Percentiles rank a stretch among this genome's conserved stretches.
phyloP scores from a whole-genome alignment of 192 early-diverging fungal genomes.

The Kickxella alabastrina region DNA sequence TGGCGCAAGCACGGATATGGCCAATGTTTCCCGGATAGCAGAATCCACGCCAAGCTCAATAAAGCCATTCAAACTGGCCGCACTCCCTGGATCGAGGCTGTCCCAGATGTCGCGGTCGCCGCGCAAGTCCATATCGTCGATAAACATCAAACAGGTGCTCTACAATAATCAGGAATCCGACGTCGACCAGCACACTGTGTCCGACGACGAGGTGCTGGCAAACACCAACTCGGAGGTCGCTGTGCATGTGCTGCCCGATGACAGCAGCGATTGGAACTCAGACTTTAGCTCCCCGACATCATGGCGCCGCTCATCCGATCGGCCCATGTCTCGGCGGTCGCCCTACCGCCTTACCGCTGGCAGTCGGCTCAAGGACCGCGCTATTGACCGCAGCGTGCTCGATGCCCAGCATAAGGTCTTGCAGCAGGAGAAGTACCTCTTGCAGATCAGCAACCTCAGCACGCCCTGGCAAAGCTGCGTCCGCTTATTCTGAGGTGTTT shows the following conservation, averaged over 20 bases:
- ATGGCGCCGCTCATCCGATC: slow-evolving; percentile 44
- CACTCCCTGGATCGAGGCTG: slow-evolving; percentile 1
- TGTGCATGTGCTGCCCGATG: slow-evolving; percentile 43
- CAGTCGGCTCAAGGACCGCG: slow-evolving; percentile 46
- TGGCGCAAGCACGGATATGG: slow-evolving; percentile 1
- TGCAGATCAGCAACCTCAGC: slow-evolving; percentile 47
- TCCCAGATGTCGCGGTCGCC: background rate
- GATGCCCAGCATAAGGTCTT: slow-evolving; percentile 49
- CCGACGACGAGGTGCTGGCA: slow-evolving; percentile 36
- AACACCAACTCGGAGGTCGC: slow-evolving; percentile 23
- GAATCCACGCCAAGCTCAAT: background rate
- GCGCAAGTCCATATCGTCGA: slow-evolving; percentile 31
- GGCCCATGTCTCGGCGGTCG: slow-evolving; percentile 24
- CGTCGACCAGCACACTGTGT: slow-evolving; percentile 27
- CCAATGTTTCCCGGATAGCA: background rate
- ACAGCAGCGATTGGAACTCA: slow-evolving; percentile 54
- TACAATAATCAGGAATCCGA: slow-evolving; percentile 24
- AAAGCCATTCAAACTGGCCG: background rate
- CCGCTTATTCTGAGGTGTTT: slow-evolving; percentile 49
- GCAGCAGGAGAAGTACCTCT: slow-evolving; percentile 46
- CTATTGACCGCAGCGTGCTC: slow-evolving; percentile 47
- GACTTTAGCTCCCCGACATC: slow-evolving; percentile 54
- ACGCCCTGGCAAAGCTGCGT: slow-evolving; percentile 35
- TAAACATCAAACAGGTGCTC: slow-evolving; percentile 25
- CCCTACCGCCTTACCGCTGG: slow-evolving; percentile 22